Percentiles rank a stretch among this genome's conserved stretches.
Evolutionary conservation across 140 eudicot genomes (phyloP).

Genomic region (Stevia rebaudiana): DNA sequence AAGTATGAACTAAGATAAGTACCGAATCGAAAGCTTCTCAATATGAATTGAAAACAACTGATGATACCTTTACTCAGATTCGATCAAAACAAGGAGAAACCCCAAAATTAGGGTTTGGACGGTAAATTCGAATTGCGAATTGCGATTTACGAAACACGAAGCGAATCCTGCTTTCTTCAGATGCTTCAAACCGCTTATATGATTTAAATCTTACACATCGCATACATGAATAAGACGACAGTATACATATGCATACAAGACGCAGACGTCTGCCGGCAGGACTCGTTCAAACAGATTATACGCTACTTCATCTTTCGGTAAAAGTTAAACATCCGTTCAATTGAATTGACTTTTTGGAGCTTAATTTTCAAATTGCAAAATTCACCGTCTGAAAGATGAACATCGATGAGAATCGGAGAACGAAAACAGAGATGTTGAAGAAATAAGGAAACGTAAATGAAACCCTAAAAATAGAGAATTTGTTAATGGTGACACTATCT

Average conservation of each 20-base stretch:
- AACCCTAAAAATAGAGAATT: conserved; percentile 30
- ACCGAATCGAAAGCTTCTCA: neutral
- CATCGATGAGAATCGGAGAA: conserved; percentile 1
- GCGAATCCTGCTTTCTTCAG: neutral
- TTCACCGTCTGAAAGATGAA: neutral
- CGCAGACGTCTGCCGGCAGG: conserved; percentile 26
- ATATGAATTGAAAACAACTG: neutral
- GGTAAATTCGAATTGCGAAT: conserved; percentile 11
- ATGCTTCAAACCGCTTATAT: neutral
- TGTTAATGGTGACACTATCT: conserved; percentile 14
- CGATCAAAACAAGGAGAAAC: neutral
- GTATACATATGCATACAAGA: conserved; percentile 1
- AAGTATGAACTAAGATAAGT: neutral
- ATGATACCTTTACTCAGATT: conserved; percentile 3
- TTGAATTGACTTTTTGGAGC: neutral
- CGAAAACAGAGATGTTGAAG: neutral
- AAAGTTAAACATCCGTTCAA: neutral
- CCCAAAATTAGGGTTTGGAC: conserved; percentile 22
- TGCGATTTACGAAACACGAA: conserved; percentile 11
- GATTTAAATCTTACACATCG: neutral
- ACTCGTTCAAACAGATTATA: conserved; percentile 14
- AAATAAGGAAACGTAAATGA: neutral
- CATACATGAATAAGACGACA: conserved; percentile 8
- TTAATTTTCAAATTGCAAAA: neutral
- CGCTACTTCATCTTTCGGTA: conserved; percentile 1